Evolutionary conservation across 805 yeast genomes (phyloP).

Genomic region (Barnettozyma vustinii): DNA sequence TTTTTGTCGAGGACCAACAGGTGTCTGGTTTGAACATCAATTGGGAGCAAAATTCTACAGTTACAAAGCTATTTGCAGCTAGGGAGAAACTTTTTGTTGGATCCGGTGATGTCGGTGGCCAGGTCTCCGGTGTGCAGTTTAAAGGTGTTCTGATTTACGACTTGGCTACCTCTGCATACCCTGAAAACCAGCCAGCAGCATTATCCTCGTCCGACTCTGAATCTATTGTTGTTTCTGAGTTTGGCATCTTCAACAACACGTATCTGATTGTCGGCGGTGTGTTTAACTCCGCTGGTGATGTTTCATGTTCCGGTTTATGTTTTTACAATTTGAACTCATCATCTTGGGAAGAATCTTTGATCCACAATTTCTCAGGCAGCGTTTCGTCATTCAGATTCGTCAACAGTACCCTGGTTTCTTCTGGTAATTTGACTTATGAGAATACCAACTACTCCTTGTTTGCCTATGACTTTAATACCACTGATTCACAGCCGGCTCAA

Average conservation of each 20-base stretch:
- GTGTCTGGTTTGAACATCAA: slow-evolving; percentile 25
- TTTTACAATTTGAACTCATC: slow-evolving; percentile 49
- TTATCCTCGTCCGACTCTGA: slow-evolving; percentile 21
- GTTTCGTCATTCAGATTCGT: slow-evolving; percentile 50
- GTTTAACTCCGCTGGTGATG: slow-evolving; percentile 53
- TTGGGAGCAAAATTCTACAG: slow-evolving; percentile 18
- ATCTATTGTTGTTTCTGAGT: slow-evolving; percentile 34
- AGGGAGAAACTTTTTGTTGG: slow-evolving; percentile 39
- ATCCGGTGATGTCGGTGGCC: slow-evolving; percentile 36
- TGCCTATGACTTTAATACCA: slow-evolving; percentile 46
- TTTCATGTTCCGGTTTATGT: slow-evolving; percentile 60
- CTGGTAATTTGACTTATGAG: slow-evolving; percentile 49
- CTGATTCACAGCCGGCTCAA: slow-evolving; percentile 21
- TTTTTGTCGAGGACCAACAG: slow-evolving; percentile 24
- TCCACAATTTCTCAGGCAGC: slow-evolving; percentile 41
- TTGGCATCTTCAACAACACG: slow-evolving; percentile 28
- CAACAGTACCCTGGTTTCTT: slow-evolving; percentile 35
- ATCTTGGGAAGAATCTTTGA: slow-evolving; percentile 43
- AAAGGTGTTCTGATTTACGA: slow-evolving; percentile 51
- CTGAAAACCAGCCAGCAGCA: slow-evolving; percentile 11
- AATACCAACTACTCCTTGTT: slow-evolving; percentile 38
- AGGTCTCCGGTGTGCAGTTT: slow-evolving; percentile 20
- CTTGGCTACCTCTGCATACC: slow-evolving; percentile 29
- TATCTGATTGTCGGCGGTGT: slow-evolving; percentile 68
- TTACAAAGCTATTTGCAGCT: slow-evolving; percentile 16